phyloP scores from a whole-genome alignment of 495 filamentous ascomycete species.

The Beverwykella pulmonaria region DNA sequence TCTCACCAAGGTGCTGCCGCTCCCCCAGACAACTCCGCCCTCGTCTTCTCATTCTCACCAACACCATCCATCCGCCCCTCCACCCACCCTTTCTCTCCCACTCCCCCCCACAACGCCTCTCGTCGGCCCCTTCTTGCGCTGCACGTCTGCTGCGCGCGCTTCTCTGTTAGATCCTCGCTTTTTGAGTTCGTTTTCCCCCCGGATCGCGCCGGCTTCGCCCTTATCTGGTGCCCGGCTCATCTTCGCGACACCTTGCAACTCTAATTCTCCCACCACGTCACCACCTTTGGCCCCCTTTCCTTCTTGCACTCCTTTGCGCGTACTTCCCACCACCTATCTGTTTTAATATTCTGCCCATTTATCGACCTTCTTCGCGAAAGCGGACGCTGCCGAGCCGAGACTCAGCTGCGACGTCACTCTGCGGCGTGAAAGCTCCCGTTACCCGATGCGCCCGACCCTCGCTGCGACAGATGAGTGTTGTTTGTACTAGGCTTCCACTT shows the following conservation, averaged over 20 bases:
- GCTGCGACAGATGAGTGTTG: conserved; percentile 39
- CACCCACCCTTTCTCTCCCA: conserved; percentile 1
- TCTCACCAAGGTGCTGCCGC: conserved; percentile 10
- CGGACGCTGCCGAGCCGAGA: conserved; percentile 14
- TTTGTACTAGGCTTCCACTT: conserved; percentile 32
- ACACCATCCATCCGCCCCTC: not conserved
- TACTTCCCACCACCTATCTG: conserved; percentile 7
- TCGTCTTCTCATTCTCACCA: conserved; percentile 17
- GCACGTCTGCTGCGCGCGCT: conserved; percentile 22
- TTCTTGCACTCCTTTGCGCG: conserved; percentile 39
- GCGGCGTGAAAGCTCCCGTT: conserved; percentile 19
- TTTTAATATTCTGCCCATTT: conserved; percentile 29
- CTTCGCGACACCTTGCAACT: conserved; percentile 36
- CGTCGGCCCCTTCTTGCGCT: conserved; percentile 15
- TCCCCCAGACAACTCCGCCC: conserved; percentile 1
- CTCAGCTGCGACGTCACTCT: conserved; percentile 33
- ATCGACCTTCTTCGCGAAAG: not conserved
- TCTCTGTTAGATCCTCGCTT: conserved; percentile 14
- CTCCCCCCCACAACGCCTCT: conserved; percentile 15
- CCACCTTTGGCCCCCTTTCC: conserved; percentile 13
- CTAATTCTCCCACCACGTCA: conserved; percentile 26
- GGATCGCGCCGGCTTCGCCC: conserved; percentile 4
- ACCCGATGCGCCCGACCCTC: conserved; percentile 25
- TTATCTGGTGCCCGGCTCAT: conserved; percentile 19
- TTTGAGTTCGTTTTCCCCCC: conserved; percentile 7